Base-by-base conservation (phyloP, 2,329 filamentous ascomycete genomes). In the Phaeoacremonium minimum region DNA sequence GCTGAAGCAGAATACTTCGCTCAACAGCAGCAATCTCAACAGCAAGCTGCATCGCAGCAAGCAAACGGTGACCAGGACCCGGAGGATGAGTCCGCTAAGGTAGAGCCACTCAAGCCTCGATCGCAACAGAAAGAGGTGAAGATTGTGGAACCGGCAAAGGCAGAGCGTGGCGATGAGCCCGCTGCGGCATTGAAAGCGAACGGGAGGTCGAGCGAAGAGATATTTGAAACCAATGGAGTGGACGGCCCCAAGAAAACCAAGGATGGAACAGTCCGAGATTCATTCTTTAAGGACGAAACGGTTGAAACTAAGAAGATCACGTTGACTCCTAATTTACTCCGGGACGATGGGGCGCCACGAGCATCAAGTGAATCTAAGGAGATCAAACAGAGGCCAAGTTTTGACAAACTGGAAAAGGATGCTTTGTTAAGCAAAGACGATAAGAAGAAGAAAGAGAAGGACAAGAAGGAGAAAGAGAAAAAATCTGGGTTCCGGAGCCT, bases 241-340 rank as follows among this genome's bases (percentile, higher is more conserved):
- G 67, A 75, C 29, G 65, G 66, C 2, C 63, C 67, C 2, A 73
- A 72, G 55, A 78, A 83, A 55, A 89, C 87, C 22, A 80, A 84
- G 45, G 94, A 95, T 49, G 89, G 89, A 29, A 91, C 86, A 15
- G 76, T 95, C 30, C 79, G 91, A 45, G 91, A 97, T 61, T 95
- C 91, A 1, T 96, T 97, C 70, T 96, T 96, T 71, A 95, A 89
- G 60, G 93, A 97, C 53, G 91, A 98, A 53, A 88, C 80, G 19
- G 85, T 88, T 26, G 93, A 97, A 61, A 96, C 93, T 4, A 89
- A 94, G 61, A 97, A 97, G 67, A 97, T 98, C 48, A 95, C 90
- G 1, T 75, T 98, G 30, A 98, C 93, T 4, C 93, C 93, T 2
- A 95, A 95, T 49, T 66, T 98, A 36, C 68, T 97, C 28, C 82